Percentiles rank a stretch among this genome's conserved stretches.
Conservation (phyloP, 1,284 basidiomycete genomes). For the Cutaneotrichosporon sp. region DNA sequence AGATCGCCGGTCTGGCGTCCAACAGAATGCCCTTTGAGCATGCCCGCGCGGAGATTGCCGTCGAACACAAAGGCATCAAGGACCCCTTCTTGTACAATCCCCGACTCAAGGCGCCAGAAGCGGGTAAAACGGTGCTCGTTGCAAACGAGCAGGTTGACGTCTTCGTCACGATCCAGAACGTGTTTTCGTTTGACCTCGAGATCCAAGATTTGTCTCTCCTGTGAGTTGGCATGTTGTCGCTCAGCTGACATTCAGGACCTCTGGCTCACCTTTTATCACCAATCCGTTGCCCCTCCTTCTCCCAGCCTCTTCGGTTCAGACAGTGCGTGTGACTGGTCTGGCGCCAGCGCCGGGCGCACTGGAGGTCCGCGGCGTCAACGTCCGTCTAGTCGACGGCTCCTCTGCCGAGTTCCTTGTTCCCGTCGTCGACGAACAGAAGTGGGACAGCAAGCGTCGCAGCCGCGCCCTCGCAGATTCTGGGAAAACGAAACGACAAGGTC, state of each 20-base stretch:
- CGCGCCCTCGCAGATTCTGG: slow-evolving; percentile 53
- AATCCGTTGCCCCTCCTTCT: slow-evolving; percentile 59
- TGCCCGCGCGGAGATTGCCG: slow-evolving; percentile 35
- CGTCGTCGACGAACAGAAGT: slow-evolving; percentile 61
- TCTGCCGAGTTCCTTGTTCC: slow-evolving; percentile 71
- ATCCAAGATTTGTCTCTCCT: slow-evolving; percentile 73
- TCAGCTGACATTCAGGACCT: slow-evolving; percentile 56
- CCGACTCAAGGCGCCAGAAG: slow-evolving; percentile 54
- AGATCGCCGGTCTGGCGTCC: slow-evolving; percentile 66
- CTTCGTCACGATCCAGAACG: slow-evolving; percentile 78
- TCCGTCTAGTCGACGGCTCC: slow-evolving; percentile 69
- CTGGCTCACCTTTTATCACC: slow-evolving; percentile 70
- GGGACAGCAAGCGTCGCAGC: slow-evolving; percentile 50
- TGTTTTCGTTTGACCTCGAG: slow-evolving; percentile 84
- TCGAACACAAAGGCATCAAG: slow-evolving; percentile 38
- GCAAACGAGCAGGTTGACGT: slow-evolving; percentile 80
- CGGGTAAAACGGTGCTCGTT: slow-evolving; percentile 63
- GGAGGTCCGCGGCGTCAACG: slow-evolving; percentile 67
- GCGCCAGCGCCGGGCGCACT: slow-evolving; percentile 65
- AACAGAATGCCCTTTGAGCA: slow-evolving; percentile 71
- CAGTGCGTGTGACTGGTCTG: slow-evolving; percentile 65
- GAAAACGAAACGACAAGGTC: slow-evolving; percentile 34
- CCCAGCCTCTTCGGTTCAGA: slow-evolving; percentile 68
- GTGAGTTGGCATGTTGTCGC: slow-evolving; percentile 50
- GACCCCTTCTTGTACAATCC: slow-evolving; percentile 90